Percentiles rank a stretch among this genome's conserved stretches.
Evolutionary conservation across 345 rosid species (phyloP).

Genomic region (Mangifera indica): DNA sequence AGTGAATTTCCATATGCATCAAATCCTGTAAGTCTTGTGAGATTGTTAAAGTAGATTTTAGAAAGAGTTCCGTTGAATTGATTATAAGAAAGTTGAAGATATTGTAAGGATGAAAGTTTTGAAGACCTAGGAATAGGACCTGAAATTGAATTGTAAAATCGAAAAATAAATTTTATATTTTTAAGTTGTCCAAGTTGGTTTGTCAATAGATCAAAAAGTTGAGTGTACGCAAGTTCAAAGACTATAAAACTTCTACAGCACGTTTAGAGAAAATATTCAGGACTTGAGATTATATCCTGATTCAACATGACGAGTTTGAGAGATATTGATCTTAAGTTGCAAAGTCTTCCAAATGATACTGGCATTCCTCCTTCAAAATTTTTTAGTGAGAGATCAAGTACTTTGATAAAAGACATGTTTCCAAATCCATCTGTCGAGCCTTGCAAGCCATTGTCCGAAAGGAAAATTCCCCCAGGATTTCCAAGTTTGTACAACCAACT

Average conservation of each 20-base stretch:
- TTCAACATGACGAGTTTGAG: background rate
- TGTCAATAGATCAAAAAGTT: background rate
- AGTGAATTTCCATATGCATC: conserved; percentile 25
- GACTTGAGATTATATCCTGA: background rate
- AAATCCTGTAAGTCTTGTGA: background rate
- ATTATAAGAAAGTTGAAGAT: background rate
- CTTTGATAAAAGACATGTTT: conserved; percentile 16
- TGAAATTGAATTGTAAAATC: background rate
- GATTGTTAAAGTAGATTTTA: background rate
- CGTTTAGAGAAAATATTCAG: background rate
- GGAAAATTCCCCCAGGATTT: background rate
- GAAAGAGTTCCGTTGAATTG: background rate
- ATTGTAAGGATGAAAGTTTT: background rate
- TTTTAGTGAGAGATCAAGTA: conserved; percentile 7
- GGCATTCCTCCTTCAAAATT: background rate
- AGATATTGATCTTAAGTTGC: background rate
- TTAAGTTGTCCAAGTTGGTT: background rate
- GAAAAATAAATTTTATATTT: background rate
- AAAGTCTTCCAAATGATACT: background rate
- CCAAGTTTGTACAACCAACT: background rate
- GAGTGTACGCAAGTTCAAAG: background rate
- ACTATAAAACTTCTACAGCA: background rate
- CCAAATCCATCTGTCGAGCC: conserved; percentile 12
- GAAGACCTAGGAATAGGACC: background rate
- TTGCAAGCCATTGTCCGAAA: background rate